A percentile compares a stretch with the other conserved stretches of the same genome.
Evolutionary conservation across 495 filamentous ascomycete genomes (phyloP).

Genomic region (Melanomma pulvis-pyrius): DNA sequence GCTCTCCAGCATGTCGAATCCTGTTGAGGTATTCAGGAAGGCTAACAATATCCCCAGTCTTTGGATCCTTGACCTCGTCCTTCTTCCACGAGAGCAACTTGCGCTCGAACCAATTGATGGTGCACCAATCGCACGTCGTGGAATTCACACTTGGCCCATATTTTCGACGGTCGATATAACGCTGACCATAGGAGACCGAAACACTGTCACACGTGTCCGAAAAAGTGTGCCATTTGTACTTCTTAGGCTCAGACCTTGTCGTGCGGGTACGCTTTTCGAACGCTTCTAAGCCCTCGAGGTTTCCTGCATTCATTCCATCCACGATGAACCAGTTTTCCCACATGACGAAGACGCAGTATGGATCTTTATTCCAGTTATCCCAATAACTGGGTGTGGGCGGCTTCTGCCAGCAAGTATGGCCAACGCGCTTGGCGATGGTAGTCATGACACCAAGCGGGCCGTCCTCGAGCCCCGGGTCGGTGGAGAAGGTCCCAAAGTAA

Average conservation of each 20-base stretch:
- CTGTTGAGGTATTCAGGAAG: conserved; percentile 6
- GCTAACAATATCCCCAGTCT: conserved; percentile 4
- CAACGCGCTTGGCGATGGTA: conserved; percentile 9
- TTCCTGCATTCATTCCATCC: conserved; percentile 26
- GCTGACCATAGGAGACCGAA: no score
- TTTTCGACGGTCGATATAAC: neutral
- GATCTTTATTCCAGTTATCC: neutral
- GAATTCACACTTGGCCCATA: conserved; percentile 8
- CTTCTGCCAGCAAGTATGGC: conserved; percentile 13
- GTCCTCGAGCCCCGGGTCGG: conserved; percentile 21
- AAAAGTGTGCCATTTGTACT: neutral
- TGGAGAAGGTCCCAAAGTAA: conserved; percentile 15
- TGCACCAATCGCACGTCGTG: conserved; percentile 23
- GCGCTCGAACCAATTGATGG: conserved; percentile 24
- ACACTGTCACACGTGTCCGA: conserved; percentile 2
- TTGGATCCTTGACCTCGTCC: conserved; percentile 11
- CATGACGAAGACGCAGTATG: conserved; percentile 10
- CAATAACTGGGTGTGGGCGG: neutral
- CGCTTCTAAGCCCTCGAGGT: conserved; percentile 18
- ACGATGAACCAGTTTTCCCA: conserved; percentile 22
- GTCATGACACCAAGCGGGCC: conserved; percentile 12
- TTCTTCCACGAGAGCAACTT: conserved; percentile 18
- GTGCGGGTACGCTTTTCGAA: neutral
- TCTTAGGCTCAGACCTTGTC: neutral
- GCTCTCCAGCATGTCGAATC: conserved; percentile 8